Base-by-base conservation (phyloP, 2,329 filamentous ascomycete species). In the Xylaria sp. region DNA sequence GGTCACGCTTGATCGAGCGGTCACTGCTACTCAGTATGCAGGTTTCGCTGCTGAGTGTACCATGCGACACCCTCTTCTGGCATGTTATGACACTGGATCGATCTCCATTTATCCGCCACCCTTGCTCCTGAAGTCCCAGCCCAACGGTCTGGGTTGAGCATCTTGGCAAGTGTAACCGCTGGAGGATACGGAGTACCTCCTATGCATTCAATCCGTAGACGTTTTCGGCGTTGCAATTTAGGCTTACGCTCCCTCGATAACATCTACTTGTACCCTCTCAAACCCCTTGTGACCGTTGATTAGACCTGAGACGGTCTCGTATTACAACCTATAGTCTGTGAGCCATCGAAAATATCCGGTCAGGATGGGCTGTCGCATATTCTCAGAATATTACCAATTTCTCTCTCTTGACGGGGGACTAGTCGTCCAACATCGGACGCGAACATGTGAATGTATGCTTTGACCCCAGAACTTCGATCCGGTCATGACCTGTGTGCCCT, bases 101-200 rank as follows among this genome's bases (percentile, higher is more conserved):
- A 67, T 65, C 61, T 60, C 58, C 64, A 67, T 67, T 67, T 67
- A 67, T 65, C 65, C 63, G 62, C 52, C 19, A 63, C 63, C 65
- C 65, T 65, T 60, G 65, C 57, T 61, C 65, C 53, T 61, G 57
- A 60, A 15, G 52, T 60, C 65, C 63, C 65, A 65, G 60, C 59
- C 65, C 65, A 67, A 61, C 63, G 65, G 65, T 57, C 51, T 61
- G 63, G 65, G 65, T 65, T 61, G 40, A 60, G 37, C 9, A 54
- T 42, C 61, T 63, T 63, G 59, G 59, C 60, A 56, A 58, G 52
- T 60, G 58, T 60, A 67, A 61, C 62, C 47, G 57, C 52, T 38
- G 14, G 14, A 57, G 33, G 31, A 61, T 57, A 61, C 38, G n/a
- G n/a, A n/a, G n/a, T n/a, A n/a, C n/a, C n/a, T n/a, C 40, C 25